Conservation (phyloP, 108 stramenopile species). For the Mediolabrus comicus region DNA sequence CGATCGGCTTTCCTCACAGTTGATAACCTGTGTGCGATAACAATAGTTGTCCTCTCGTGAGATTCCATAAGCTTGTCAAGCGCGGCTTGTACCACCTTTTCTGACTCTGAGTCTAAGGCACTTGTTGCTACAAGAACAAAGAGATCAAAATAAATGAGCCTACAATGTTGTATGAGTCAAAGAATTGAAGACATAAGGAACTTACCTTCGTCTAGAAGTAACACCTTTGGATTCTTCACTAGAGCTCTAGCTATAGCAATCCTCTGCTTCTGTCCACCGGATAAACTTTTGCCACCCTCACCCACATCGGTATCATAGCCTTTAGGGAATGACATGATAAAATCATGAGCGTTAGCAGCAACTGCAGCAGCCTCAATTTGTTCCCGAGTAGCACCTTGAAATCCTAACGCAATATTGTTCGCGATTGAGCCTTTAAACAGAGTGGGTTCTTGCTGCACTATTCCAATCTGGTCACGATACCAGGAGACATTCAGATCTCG, state of each 20-base stretch:
- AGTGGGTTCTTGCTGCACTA: constrained; percentile 92
- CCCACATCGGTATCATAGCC: constrained; percentile 78
- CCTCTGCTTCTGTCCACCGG: constrained; percentile 44
- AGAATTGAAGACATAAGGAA: not conserved
- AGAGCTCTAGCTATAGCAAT: constrained; percentile 90
- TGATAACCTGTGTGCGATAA: constrained; percentile 86
- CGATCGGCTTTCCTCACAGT: constrained; percentile 82
- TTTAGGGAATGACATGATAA: constrained; percentile 63
- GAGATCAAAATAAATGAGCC: not conserved
- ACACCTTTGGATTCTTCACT: constrained; percentile 74
- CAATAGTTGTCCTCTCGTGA: constrained; percentile 63
- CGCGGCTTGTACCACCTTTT: constrained; percentile 83
- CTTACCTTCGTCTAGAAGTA: constrained; percentile 88
- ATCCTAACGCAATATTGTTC: constrained; percentile 90
- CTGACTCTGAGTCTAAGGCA: constrained; percentile 84
- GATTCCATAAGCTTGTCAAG: constrained; percentile 75
- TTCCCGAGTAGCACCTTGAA: constrained; percentile 45
- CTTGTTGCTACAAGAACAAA: constrained; percentile 6
- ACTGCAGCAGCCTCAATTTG: constrained; percentile 82
- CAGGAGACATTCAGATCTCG: constrained; percentile 67
- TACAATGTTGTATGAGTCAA: not conserved
- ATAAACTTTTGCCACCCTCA: constrained; percentile 70
- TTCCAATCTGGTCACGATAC: constrained; percentile 85
- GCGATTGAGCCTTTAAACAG: constrained; percentile 88
- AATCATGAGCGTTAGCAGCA: constrained; percentile 88